Conservation (phyloP, 306 rosid genomes). For the Dicorynia guianensis region DNA sequence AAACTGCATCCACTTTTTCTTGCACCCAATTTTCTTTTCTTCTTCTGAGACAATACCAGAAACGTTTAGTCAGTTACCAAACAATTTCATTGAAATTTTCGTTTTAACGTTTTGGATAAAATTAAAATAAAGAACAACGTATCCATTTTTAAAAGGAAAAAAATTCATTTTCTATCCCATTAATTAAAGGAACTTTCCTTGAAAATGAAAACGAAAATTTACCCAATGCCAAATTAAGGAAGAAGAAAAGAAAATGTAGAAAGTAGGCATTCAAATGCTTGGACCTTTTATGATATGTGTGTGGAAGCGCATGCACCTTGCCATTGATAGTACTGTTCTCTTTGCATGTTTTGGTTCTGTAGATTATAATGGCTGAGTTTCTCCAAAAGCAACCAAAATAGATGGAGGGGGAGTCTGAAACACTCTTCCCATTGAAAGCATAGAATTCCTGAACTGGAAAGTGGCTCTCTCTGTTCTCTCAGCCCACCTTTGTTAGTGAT, state of each 20-base stretch:
- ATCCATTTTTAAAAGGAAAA: too few species aligned
- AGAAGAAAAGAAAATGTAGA: background rate
- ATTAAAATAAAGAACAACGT: too few species aligned
- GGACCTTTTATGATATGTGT: slow-evolving; percentile 17
- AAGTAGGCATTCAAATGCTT: slow-evolving; percentile 21
- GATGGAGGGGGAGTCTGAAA: slow-evolving; percentile 16
- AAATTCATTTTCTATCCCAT: too few species aligned
- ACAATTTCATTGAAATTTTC: too few species aligned
- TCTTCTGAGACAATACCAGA: background rate
- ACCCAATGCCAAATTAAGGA: background rate
- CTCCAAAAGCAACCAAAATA: slow-evolving; percentile 43
- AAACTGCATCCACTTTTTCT: slow-evolving; percentile 38
- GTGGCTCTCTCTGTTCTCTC: slow-evolving; percentile 37
- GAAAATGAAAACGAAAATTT: background rate
- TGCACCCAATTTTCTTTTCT: background rate
- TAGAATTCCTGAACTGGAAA: slow-evolving; percentile 47
- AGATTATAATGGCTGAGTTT: slow-evolving; percentile 49
- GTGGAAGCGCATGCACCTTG: slow-evolving; percentile 53
- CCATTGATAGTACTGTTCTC: slow-evolving; percentile 48
- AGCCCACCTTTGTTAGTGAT: slow-evolving; percentile 43
- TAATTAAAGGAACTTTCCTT: background rate
- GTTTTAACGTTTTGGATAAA: too few species aligned
- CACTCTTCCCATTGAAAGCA: slow-evolving; percentile 41
- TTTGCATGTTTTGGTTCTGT: slow-evolving; percentile 34
- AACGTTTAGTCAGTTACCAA: too few species aligned